Evolutionary conservation across 176 grass and related monocot species (phyloP).

Genomic region (Ensete glaucum): DNA sequence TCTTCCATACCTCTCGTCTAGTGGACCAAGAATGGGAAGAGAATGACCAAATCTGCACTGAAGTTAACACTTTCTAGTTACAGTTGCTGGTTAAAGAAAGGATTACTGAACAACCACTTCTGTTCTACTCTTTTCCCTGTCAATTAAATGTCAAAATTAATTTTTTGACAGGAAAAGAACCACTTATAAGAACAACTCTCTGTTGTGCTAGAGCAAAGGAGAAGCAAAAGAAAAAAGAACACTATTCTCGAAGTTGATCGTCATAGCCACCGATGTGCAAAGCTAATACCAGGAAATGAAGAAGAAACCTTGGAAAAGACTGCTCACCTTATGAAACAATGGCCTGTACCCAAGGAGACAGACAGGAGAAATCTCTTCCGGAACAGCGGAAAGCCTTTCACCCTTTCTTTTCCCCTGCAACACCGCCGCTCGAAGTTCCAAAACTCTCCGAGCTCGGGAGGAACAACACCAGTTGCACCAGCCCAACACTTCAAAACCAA

Average conservation of each 20-base stretch:
- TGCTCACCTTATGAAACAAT: not conserved
- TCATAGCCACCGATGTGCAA: too few relatives aligned
- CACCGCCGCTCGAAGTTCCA: not conserved
- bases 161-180: too few relatives aligned
- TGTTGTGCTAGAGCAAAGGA: too few relatives aligned
- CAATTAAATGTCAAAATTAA: too few relatives aligned
- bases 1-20: constrained; percentile 3
- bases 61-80: not conserved
- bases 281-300: too few relatives aligned
- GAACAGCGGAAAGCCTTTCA: not conserved
- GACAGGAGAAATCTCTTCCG: not conserved
- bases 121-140: too few relatives aligned
- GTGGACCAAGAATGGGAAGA: not conserved
- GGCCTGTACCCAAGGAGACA: not conserved
- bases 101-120: too few relatives aligned
- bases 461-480: not conserved
- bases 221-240: too few relatives aligned
- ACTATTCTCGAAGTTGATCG: too few relatives aligned
- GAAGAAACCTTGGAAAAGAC: not conserved
- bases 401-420: not conserved
- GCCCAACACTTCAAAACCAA: not conserved
- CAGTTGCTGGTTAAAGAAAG: not conserved
- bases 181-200: too few relatives aligned
- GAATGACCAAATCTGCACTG: not conserved
- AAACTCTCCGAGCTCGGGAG: not conserved